Percentiles rank a stretch among this genome's conserved stretches.
Evolutionary conservation across 139 green algal genomes (phyloP).

Genomic region (Pycnococcus provasolii): DNA sequence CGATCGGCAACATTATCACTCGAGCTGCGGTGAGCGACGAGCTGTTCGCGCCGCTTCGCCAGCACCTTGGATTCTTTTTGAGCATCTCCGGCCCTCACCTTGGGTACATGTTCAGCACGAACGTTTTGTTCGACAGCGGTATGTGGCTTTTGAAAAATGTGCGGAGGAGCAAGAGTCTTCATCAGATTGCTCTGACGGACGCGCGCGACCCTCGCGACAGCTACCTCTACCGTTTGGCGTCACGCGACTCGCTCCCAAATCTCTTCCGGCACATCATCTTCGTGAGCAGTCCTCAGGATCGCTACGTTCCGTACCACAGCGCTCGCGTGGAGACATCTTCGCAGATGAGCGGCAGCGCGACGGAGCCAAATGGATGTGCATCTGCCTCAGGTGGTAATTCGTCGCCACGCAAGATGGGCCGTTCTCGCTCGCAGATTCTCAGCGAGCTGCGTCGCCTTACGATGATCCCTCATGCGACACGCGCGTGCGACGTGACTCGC

Average conservation of each 20-base stretch:
- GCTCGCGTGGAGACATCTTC: slow-evolving; percentile 27
- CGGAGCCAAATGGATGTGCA: no score
- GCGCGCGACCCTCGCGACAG: slow-evolving; percentile 35
- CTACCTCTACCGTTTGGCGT: slow-evolving; percentile 48
- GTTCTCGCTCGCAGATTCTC: slow-evolving; percentile 18
- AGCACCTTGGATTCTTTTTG: slow-evolving; percentile 44
- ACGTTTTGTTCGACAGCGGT: not conserved
- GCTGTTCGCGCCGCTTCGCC: slow-evolving; percentile 33
- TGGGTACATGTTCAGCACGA: slow-evolving; percentile 45
- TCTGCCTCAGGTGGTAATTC: not conserved
- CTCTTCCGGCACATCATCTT: slow-evolving; percentile 8
- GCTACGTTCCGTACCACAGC: slow-evolving; percentile 53
- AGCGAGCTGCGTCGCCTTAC: slow-evolving; percentile 18
- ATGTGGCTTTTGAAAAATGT: slow-evolving; percentile 7
- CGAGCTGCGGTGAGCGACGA: slow-evolving; percentile 42
- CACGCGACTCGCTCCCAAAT: not conserved
- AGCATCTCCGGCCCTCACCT: slow-evolving; percentile 51
- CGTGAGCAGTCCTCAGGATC: slow-evolving; percentile 36
- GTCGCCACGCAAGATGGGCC: slow-evolving; percentile 15
- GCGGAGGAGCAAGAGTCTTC: slow-evolving; percentile 28
- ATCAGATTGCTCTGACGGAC: slow-evolving; percentile 55
- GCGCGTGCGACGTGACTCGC: not conserved
- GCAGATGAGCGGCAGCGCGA: no score
- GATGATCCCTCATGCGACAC: slow-evolving; percentile 12
- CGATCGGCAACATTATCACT: slow-evolving; percentile 58